Evolutionary conservation across 139 green algal species (phyloP), one percentile per base, ranked within the genome.

Genomic region (Chlamydomonas asymmetrica): DNA sequence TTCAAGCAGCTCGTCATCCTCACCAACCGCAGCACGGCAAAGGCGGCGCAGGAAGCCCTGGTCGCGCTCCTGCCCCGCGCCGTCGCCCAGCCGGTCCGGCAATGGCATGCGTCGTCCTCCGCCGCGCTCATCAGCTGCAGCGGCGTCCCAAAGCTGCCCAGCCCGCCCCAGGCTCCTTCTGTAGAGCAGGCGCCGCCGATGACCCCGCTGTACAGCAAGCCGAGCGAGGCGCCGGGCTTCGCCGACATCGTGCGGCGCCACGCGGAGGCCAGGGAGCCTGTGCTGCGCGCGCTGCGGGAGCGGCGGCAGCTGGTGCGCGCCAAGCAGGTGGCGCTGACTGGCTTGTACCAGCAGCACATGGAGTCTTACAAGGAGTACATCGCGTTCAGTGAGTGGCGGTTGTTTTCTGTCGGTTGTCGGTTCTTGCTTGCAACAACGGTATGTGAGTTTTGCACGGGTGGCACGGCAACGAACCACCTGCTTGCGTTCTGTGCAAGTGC

Each of bases 241-340:
- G 22, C 56, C 43, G 66, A 22, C 22, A 66, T 59, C 31, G 54
- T 22, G 18, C 32, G 29, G 13, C 37, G 54, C 23, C 74, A 80
- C 29, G 43, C 3, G 4, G 56, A 25, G 22, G 23, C 70, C 16
- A 10, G 40, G 3, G 64, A 43, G 29, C 65, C 65, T 9, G 56
- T 80, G 40, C 39, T 40, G 0, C 64, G 64, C 49, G 67, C 59
- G 65, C 74, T 80, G 56, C 34, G 40, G 16, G 39, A 74, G 54
- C 74, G 74, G 13, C 64, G 54, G 10, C 40, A 48, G 39, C 45
- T 74, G 31, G 32, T 75, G 13, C 40, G 40, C 13, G 74, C 74
- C 52, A 80, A 80, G 65, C 59, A 80, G 40, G 67, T 48, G 9
- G 74, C 50, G 56, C 65, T 80, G 32, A 66, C 64, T 25, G 41